Conservation (phyloP, 768 basidiomycete genomes). For the Phallus indusiatus region DNA sequence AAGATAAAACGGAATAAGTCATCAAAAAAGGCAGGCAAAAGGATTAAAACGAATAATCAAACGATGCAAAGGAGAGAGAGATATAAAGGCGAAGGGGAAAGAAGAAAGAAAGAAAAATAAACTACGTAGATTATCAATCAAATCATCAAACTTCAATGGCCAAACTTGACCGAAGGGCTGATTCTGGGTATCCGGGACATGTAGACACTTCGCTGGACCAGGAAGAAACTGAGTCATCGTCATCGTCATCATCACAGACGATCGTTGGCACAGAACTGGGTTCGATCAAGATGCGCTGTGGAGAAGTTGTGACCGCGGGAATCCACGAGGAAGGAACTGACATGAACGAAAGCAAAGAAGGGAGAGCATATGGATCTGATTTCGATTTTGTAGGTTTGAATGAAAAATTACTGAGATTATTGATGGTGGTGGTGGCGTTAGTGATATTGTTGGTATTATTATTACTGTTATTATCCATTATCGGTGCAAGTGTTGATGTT, state of each 20-base stretch:
- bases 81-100: not conserved
- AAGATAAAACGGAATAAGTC: not conserved
- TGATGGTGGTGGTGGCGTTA: not conserved
- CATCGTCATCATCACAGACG: not conserved
- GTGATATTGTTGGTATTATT: not conserved
- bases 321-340: not conserved
- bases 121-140: too few species aligned
- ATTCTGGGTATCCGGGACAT: constrained; percentile 1
- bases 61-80: not conserved
- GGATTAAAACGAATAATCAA: too few species aligned
- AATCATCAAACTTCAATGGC: not conserved
- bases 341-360: not conserved
- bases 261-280: not conserved
- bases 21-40: not conserved
- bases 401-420: not conserved
- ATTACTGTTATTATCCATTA: not conserved
- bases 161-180: constrained; percentile 8
- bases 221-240: not conserved
- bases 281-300: not conserved
- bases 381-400: not conserved
- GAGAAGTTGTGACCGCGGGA: not conserved
- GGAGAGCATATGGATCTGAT: not conserved
- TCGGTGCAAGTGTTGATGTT: not conserved
- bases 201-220: not conserved
- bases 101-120: not conserved